Conservation (phyloP, 208 protist species). For the Leishmania braziliensis region DNA sequence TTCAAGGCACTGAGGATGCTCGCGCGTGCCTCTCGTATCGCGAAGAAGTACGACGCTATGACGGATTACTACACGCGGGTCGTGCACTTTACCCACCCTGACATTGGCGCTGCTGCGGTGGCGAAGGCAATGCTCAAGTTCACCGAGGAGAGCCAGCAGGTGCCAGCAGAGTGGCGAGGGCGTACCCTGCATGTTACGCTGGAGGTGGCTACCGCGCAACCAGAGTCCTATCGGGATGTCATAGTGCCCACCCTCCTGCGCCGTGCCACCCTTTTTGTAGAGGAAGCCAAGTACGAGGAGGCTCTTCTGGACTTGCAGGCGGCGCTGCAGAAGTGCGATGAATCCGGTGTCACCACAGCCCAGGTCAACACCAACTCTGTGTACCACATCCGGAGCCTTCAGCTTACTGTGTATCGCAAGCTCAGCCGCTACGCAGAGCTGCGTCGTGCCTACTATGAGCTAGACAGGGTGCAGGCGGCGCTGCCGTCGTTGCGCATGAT, state of each 20-base stretch:
- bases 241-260: conserved; percentile 94
- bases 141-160: conserved; percentile 75
- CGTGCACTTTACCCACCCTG: conserved; percentile 47
- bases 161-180: conserved; percentile 59
- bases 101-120: conserved; percentile 33
- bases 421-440: conserved; percentile 28
- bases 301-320: conserved; percentile 19
- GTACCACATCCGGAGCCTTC: conserved; percentile 18
- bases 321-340: conserved; percentile 17
- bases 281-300: conserved; percentile 15
- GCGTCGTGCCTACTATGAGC: conserved; percentile 47
- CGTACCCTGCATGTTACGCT: conserved; percentile 75
- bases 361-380: conserved; percentile 25
- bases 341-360: background rate
- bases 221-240: conserved; percentile 33
- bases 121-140: conserved; percentile 92
- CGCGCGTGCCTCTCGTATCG: conserved; percentile 72
- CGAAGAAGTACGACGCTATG: conserved; percentile 84
- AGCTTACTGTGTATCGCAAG: conserved; percentile 25
- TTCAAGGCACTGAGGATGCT: conserved; percentile 96
- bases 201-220: conserved; percentile 51
- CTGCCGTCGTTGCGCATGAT: conserved; percentile 87
- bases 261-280: conserved; percentile 22
- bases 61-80: conserved; percentile 77
- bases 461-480: conserved; percentile 54